Base-by-base conservation (phyloP, 2,329 filamentous ascomycete genomes). In the Fusarium guadeloupense region DNA sequence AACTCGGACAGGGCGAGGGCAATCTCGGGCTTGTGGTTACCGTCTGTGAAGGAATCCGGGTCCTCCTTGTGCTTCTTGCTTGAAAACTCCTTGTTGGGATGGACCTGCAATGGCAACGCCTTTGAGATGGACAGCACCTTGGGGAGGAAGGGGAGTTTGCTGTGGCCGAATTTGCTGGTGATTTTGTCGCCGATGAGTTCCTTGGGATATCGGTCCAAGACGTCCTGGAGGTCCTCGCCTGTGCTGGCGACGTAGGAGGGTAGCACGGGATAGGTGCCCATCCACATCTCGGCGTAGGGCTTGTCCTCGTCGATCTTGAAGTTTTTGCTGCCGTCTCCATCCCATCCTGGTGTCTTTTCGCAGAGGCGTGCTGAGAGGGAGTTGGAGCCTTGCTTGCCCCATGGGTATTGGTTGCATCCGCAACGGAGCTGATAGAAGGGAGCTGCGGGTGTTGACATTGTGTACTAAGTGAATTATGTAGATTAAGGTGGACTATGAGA, bases 21-120 rank as follows among this genome's bases (percentile, higher is more conserved):
- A 47, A 93, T 93, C 71, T 93, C 90, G 2, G 90, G 90, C 75
- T 93, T 93, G 78, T 93, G 89, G 72, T 93, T 93, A 4, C 83
- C 77, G 63, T 93, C 89, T 2, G 84, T 85, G 72, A 90, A 93
- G 53, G 85, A 83, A 3, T 85, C 74, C 0, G 89, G 89, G 48
- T 91, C 81, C 62, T 85, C 72, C 48, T 81, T 71, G 75, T 92
- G 88, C 3, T 92, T 80, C 66, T 86, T 81, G 9, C 81, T 75
- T 0, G 90, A 84, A 2, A 92, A 81, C 0, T 83, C 78, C 69
- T 89, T 90, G 76, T 92, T 85, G 26, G 89, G 90, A 62, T 93
- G 90, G 13, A 92, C 82, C 70, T 93, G 90, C 3, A 93, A 79
- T 1, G 89, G 90, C 1, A 93, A 81, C 0, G 90, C 89, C 73